Percentiles rank a stretch among this genome's conserved stretches.
Conservation (phyloP, 257 asterid species). For the Ilex aquifolium region DNA sequence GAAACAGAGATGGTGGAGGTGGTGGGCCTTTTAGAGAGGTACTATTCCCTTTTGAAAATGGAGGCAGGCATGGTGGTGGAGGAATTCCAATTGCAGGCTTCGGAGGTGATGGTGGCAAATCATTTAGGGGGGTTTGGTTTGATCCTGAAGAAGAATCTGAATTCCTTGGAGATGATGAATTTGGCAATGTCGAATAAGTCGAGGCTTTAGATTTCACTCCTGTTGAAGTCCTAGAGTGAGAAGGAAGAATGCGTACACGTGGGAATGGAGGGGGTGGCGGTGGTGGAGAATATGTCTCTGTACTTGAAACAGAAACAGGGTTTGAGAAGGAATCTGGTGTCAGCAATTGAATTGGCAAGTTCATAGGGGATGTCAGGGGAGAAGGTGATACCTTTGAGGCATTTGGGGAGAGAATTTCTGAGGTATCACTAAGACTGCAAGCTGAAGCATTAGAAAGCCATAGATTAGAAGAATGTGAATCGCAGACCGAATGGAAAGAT, state of each 20-base stretch:
- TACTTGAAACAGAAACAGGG: not conserved
- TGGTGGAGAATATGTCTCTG: not conserved
- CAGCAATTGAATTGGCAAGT: not conserved
- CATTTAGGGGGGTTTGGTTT: constrained; percentile 7
- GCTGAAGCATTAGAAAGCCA: constrained; percentile 66
- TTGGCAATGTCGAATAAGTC: constrained; percentile 23
- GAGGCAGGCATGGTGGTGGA: constrained; percentile 58
- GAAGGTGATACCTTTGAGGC: constrained; percentile 16
- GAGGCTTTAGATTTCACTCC: constrained; percentile 10
- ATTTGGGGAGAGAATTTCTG: constrained; percentile 25
- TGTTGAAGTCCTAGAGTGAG: constrained; percentile 11
- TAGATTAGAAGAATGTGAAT: constrained; percentile 47
- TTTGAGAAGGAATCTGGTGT: not conserved
- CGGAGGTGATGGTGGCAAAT: constrained; percentile 18
- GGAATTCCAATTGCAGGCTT: constrained; percentile 31
- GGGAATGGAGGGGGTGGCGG: constrained; percentile 22
- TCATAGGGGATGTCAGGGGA: not conserved
- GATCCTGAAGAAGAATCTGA: constrained; percentile 20
- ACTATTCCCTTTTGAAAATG: constrained; percentile 25
- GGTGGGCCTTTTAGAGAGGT: constrained; percentile 41
- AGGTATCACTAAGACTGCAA: constrained; percentile 30
- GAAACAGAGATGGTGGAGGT: constrained; percentile 52
- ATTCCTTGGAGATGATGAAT: constrained; percentile 14
- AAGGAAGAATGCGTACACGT: constrained; percentile 3
- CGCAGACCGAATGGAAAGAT: constrained; percentile 69